These are phyloP conservation scores for Russula abietina DNA, from an alignment of 768 basidiomycete species.

Conservation along the genomic window DNA sequence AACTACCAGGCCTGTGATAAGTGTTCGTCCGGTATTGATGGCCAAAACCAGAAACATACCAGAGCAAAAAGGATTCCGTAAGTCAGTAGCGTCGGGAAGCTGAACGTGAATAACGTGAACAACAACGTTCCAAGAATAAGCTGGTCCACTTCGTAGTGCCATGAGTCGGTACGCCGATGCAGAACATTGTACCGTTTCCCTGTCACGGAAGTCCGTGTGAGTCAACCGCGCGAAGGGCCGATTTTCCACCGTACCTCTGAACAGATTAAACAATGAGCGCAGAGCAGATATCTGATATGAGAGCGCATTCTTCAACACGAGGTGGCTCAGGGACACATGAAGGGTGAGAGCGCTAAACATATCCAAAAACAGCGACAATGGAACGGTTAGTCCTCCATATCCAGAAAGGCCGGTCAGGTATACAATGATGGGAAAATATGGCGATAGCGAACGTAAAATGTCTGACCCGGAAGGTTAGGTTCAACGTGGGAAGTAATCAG, in stretches of 20 bases:
- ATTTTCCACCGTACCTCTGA: slow-evolving; percentile 56
- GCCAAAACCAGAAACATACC: slow-evolving; percentile 33
- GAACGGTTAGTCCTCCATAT: slow-evolving; percentile 19
- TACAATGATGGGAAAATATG: slow-evolving; percentile 17
- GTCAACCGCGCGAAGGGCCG: background rate
- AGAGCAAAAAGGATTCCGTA: slow-evolving; percentile 83
- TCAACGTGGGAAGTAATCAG: background rate
- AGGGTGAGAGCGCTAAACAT: slow-evolving; percentile 57
- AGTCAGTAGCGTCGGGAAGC: slow-evolving; percentile 78
- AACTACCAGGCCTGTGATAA: slow-evolving; percentile 35
- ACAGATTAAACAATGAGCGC: slow-evolving; percentile 80
- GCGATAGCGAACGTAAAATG: slow-evolving; percentile 3
- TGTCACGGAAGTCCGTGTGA: slow-evolving; percentile 28
- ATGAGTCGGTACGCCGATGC: slow-evolving; percentile 81
- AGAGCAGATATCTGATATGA: slow-evolving; percentile 50
- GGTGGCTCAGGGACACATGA: slow-evolving; percentile 69
- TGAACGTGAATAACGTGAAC: slow-evolving; percentile 74
- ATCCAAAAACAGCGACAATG: slow-evolving; percentile 18
- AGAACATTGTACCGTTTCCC: slow-evolving; percentile 87
- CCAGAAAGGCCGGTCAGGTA: slow-evolving; percentile 20
- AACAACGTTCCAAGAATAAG: slow-evolving; percentile 90
- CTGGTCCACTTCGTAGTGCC: slow-evolving; percentile 90
- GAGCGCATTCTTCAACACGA: slow-evolving; percentile 56
- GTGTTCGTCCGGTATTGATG: background rate
- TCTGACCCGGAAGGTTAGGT: background rate